Evolutionary conservation across 2,329 filamentous ascomycete species (phyloP).

Genomic region (Graphiopsis chlorocephala): DNA sequence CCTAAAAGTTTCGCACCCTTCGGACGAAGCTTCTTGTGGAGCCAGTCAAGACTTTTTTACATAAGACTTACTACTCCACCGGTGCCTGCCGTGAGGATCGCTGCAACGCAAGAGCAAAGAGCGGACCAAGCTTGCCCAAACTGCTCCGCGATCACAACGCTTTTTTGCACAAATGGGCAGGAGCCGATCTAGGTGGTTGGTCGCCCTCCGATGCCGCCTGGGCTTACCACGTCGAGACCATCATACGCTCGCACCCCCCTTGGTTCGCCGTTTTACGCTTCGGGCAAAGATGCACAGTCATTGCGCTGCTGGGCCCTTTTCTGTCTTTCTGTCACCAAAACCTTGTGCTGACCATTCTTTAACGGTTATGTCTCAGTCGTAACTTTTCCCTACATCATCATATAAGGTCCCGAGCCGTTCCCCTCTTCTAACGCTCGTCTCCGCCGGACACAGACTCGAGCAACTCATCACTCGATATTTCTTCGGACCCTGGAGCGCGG

Average conservation of each 20-base stretch:
- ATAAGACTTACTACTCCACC: conserved; percentile 7
- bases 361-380: neutral
- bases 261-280: neutral
- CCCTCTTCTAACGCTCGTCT: neutral
- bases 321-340: neutral
- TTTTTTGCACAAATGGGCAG: neutral
- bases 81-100: neutral
- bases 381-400: neutral
- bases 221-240: neutral
- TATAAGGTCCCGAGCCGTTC: neutral
- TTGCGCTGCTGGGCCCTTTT: neutral
- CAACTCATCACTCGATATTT: neutral
- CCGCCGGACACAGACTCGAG: neutral
- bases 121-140: neutral
- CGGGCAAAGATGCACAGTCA: conserved; percentile 6
- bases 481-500: conserved; percentile 1
- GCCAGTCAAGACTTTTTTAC: neutral
- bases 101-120: neutral
- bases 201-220: neutral
- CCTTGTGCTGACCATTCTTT: conserved; percentile 6
- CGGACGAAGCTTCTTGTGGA: neutral
- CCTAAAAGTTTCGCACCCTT: neutral
- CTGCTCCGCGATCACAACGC: neutral
- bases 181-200: neutral
- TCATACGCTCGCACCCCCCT: neutral